A percentile compares a stretch with the other conserved stretches of the same genome.
Conservation (phyloP, 305 asterid species). For the Fraxinus angustifolia region DNA sequence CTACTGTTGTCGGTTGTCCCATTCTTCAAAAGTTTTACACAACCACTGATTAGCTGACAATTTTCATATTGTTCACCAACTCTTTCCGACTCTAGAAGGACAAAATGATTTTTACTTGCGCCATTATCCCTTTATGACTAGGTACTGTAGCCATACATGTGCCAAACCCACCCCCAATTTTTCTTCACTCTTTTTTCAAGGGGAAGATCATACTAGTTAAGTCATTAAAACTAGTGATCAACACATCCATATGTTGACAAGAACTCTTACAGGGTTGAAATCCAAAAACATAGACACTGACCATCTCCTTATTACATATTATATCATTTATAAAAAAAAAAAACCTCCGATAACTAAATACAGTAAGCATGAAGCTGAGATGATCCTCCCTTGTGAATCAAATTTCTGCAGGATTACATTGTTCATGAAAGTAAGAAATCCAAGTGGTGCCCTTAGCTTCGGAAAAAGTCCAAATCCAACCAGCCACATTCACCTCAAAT, state of each 20-base stretch:
- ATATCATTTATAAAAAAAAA: background rate
- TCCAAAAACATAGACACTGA: background rate
- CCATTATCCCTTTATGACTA: background rate
- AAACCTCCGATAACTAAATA: background rate
- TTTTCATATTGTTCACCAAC: background rate
- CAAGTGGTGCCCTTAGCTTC: background rate
- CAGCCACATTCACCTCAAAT: background rate
- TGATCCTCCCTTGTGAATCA: background rate
- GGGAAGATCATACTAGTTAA: background rate
- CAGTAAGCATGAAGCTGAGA: background rate
- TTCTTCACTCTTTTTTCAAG: background rate
- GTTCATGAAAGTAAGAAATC: background rate
- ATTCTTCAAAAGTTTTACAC: background rate
- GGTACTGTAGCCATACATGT: slow-evolving; percentile 1
- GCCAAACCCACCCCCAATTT: background rate
- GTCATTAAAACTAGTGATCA: background rate
- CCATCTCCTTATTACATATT: background rate
- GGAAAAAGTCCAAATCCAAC: background rate
- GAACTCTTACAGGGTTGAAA: background rate
- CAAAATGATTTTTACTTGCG: background rate
- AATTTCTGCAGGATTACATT: background rate
- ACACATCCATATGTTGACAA: background rate
- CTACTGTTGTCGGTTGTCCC: background rate
- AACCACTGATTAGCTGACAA: background rate
- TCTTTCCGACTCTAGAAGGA: background rate